Percentiles rank a stretch among this genome's conserved stretches.
Evolutionary conservation across 371 early-diverging fungal species (phyloP).

Genomic region (Zopfochytrium polystomum): DNA sequence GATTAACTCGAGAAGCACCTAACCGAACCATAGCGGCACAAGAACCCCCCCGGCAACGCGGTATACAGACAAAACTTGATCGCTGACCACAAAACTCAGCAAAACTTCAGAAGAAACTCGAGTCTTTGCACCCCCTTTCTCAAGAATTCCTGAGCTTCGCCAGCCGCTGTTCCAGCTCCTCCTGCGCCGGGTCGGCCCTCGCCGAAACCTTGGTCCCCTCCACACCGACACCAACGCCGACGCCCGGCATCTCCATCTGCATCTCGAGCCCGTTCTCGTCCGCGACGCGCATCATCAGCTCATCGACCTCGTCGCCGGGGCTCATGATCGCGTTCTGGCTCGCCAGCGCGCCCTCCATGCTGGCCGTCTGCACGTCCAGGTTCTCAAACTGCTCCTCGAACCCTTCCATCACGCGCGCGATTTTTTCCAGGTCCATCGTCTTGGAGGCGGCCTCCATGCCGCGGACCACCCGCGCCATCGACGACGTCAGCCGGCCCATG

Average conservation of each 20-base stretch:
- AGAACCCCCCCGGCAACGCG: too few relatives aligned
- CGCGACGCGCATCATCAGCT: constrained; percentile 83
- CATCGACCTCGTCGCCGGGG: constrained; percentile 79
- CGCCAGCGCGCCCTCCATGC: constrained; percentile 83
- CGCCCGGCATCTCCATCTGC: constrained; percentile 51
- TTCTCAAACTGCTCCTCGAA: constrained; percentile 87
- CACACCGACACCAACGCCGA: too few relatives aligned
- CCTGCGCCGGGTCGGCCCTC: too few relatives aligned
- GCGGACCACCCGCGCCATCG: constrained; percentile 75
- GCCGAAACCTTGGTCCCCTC: too few relatives aligned
- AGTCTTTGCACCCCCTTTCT: too few relatives aligned
- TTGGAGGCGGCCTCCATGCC: constrained; percentile 84
- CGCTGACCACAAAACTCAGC: too few relatives aligned
- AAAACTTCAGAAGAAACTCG: too few relatives aligned
- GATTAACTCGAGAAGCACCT: too few relatives aligned
- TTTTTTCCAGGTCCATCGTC: constrained; percentile 83
- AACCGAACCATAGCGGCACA: too few relatives aligned
- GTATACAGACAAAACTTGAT: too few relatives aligned
- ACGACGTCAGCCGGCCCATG: constrained; percentile 70
- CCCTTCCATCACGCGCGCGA: constrained; percentile 82
- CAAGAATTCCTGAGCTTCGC: too few relatives aligned
- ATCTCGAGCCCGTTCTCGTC: constrained; percentile 84
- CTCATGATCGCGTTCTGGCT: constrained; percentile 69
- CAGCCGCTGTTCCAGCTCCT: too few relatives aligned
- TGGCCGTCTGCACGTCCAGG: constrained; percentile 80